Evolutionary conservation across 345 rosid species (phyloP).

Genomic region (Hibiscus syriacus): DNA sequence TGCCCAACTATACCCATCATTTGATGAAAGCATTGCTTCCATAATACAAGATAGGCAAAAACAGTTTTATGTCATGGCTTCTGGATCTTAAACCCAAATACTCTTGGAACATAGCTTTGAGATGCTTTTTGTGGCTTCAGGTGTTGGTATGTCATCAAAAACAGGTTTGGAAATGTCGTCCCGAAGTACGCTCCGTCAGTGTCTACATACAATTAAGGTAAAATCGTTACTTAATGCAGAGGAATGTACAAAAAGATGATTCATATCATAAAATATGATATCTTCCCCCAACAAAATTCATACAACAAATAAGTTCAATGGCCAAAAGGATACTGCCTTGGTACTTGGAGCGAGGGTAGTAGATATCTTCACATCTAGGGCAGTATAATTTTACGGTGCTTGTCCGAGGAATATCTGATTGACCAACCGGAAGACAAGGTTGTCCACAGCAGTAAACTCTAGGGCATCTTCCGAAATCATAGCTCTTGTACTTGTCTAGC

Average conservation of each 20-base stretch:
- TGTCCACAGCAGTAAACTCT: conserved; percentile 96
- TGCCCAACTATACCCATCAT: no score
- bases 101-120: conserved; percentile 85
- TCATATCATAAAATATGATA: not conserved
- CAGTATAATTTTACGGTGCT: conserved; percentile 90
- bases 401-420: conserved; percentile 76
- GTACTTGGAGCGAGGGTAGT: conserved; percentile 86
- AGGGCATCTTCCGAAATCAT: conserved; percentile 97
- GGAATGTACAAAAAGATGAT: not conserved
- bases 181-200: conserved; percentile 97
- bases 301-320: not conserved
- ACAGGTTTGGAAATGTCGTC: conserved; percentile 90
- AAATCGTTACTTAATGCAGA: not conserved
- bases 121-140: conserved; percentile 79
- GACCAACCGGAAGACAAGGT: conserved; percentile 92
- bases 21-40: no score
- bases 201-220: conserved; percentile 62
- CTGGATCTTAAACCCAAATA: conserved; percentile 93
- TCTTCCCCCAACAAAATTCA: not conserved
- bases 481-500: conserved; percentile 90
- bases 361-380: conserved; percentile 83
- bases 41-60: no score
- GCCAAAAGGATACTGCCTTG: conserved; percentile 92
- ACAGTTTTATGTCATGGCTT: conserved; percentile 66
- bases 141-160: conserved; percentile 84